phyloP scores from a whole-genome alignment of 2,329 filamentous ascomycete species.

The Monilinia laxa region DNA sequence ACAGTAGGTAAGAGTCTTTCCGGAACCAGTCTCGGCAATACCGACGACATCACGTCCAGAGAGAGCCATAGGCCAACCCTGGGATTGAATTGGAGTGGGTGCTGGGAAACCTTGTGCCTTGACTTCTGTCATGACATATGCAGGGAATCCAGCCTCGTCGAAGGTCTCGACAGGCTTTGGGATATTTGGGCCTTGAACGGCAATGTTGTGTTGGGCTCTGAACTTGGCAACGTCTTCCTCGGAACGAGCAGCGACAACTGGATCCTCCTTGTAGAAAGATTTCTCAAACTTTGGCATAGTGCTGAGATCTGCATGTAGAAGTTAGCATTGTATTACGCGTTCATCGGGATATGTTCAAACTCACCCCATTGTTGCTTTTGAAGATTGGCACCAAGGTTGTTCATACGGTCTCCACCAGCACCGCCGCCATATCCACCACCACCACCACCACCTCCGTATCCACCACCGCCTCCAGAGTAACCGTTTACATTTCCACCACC shows the following conservation, averaged over 20 bases:
- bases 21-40: constrained; percentile 98
- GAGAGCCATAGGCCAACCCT: constrained; percentile 98
- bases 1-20: constrained; percentile 98
- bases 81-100: constrained; percentile 94
- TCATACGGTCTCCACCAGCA: constrained; percentile 90
- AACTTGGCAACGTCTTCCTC: constrained; percentile 82
- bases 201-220: constrained; percentile 80
- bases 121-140: constrained; percentile 97
- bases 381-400: constrained; percentile 79
- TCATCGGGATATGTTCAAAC: constrained; percentile 37
- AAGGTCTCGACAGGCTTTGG: constrained; percentile 96
- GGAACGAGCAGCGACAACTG: constrained; percentile 72
- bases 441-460: constrained; percentile 41
- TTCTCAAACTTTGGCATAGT: constrained; percentile 96
- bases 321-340: neutral
- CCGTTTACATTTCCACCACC: constrained; percentile 41
- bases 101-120: constrained; percentile 95
- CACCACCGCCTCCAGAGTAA: constrained; percentile 36
- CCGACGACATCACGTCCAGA: constrained; percentile 97
- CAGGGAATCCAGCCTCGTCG: constrained; percentile 94
- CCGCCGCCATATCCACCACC: constrained; percentile 49
- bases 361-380: constrained; percentile 88
- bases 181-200: constrained; percentile 74
- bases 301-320: constrained; percentile 60
- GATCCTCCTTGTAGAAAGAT: constrained; percentile 97